These are phyloP conservation scores for Neofusicoccum umdonicola DNA, from an alignment of 2,329 filamentous ascomycete species.

Conservation along the genomic window DNA sequence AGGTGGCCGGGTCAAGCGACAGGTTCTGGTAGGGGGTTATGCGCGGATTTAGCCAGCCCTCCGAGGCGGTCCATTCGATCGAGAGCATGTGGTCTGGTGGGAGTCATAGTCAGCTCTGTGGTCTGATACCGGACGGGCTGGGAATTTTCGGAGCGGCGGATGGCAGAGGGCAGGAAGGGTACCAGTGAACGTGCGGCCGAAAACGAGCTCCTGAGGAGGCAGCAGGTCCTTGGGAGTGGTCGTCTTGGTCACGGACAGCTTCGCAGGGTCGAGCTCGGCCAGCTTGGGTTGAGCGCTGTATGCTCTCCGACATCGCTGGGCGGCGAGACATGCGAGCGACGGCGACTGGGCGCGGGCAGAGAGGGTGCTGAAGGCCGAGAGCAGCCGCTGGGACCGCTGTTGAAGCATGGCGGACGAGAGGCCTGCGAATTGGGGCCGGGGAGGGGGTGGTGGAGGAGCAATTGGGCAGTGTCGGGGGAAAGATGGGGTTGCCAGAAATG, in stretches of 20 bases:
- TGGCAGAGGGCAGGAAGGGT: conserved; percentile 20
- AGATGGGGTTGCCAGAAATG: conserved; percentile 9
- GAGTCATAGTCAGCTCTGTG: conserved; percentile 5
- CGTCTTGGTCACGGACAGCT: conserved; percentile 73
- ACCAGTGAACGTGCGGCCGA: conserved; percentile 91
- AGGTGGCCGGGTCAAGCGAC: conserved; percentile 90
- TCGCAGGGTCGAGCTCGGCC: conserved; percentile 71
- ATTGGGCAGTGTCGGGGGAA: conserved; percentile 9
- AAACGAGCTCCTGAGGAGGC: conserved; percentile 79
- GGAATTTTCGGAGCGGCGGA: background rate
- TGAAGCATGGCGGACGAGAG: conserved; percentile 35
- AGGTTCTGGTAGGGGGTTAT: conserved; percentile 97
- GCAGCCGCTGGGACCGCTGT: conserved; percentile 48
- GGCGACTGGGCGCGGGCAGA: conserved; percentile 20
- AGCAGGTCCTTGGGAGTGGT: conserved; percentile 70
- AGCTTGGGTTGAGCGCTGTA: conserved; percentile 57
- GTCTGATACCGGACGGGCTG: background rate
- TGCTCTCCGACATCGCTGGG: conserved; percentile 47
- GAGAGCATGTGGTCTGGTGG: conserved; percentile 89
- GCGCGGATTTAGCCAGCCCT: conserved; percentile 78
- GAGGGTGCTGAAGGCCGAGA: conserved; percentile 42
- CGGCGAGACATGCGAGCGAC: conserved; percentile 26
- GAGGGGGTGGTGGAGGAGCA: background rate
- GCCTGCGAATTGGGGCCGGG: conserved; percentile 2
- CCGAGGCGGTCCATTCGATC: conserved; percentile 82